Base-by-base conservation (phyloP, 805 yeast species). In the Gaillardinia entomophila region DNA sequence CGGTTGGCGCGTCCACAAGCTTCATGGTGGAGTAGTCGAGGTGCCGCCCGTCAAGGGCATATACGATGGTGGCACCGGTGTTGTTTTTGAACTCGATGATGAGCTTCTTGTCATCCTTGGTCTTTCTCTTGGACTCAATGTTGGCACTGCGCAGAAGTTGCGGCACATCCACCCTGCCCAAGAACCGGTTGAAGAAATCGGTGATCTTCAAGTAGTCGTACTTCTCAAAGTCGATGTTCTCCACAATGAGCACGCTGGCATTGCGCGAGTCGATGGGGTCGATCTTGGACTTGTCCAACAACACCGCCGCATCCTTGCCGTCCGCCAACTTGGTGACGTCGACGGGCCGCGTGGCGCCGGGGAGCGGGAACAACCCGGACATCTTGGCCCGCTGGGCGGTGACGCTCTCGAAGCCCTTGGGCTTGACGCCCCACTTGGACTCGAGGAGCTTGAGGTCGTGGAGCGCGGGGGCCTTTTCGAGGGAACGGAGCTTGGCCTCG, bases 341-440 rank as follows among this genome's bases (percentile, higher is more conserved):
- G 32, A 64, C 66, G 6, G 68, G 69, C 38, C 69, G 46, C 0
- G 77, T 77, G 41, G 66, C 69, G 3, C 88, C 88, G 1, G 92
- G 90, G 12, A 74, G 62, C 2, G 89, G 86, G 46, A 86, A 87
- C 2, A 84, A 54, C 0, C 95, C 95, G 1, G 86, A 73, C 12
- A 82, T 59, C 46, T 86, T 87, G 4, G 92, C 95, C 38, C 81
- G 66, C 39, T 79, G 84, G 0, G 92, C 82, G 2, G 83, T 71
- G 1, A 82, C 77, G 5, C 73, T 71, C 47, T 84, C 92, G 50
- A 82, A 82, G 0, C 86, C 90, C 39, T 66, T 65, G 1, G 95
- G 88, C 22, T 70, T 67, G 16, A 73, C 60, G 31, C 85, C 92
- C 95, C 95, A 86, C 30, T 66, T 58, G 0, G 85, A 66, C 13